Conservation (phyloP, 148 eudicot species). For the Cornus suecica region DNA sequence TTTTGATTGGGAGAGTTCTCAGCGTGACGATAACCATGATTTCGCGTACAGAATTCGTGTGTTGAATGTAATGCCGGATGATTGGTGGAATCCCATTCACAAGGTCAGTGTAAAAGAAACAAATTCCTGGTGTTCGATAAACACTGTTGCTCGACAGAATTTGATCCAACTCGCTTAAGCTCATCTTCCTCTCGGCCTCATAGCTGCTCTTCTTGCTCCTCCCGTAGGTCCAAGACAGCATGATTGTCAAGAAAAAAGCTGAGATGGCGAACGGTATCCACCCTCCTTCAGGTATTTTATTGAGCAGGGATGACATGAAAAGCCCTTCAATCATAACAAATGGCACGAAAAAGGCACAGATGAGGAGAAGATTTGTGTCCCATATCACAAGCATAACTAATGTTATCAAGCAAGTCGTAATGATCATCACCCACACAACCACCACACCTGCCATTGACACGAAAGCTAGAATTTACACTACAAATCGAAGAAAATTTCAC, state of each 20-base stretch:
- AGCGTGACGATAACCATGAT: slow-evolving; percentile 29
- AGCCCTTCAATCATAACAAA: slow-evolving; percentile 20
- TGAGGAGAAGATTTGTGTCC: slow-evolving; percentile 26
- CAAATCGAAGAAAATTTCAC: not conserved
- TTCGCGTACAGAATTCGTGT: slow-evolving; percentile 25
- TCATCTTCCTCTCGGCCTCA: slow-evolving; percentile 13
- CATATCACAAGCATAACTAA: slow-evolving; percentile 44
- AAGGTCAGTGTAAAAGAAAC: slow-evolving; percentile 36
- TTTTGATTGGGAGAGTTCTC: slow-evolving; percentile 28
- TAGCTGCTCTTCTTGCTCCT: slow-evolving; percentile 20
- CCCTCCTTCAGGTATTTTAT: slow-evolving; percentile 42
- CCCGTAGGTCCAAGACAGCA: slow-evolving; percentile 27
- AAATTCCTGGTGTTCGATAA: slow-evolving; percentile 24
- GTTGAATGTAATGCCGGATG: slow-evolving; percentile 26
- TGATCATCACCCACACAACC: slow-evolving; percentile 41
- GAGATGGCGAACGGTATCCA: slow-evolving; percentile 43
- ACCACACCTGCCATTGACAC: slow-evolving; percentile 25
- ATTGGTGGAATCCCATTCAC: slow-evolving; percentile 36
- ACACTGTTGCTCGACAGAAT: not conserved
- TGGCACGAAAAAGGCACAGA: slow-evolving; percentile 20
- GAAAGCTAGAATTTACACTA: not conserved
- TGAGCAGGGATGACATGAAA: slow-evolving; percentile 29
- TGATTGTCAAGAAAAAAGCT: slow-evolving; percentile 9
- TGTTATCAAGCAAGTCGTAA: slow-evolving; percentile 27
- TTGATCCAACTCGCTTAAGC: slow-evolving; percentile 8